Evolutionary conservation across 345 rosid species (phyloP), one percentile per base, ranked within the genome.

Genomic region (Sonneratia alba): DNA sequence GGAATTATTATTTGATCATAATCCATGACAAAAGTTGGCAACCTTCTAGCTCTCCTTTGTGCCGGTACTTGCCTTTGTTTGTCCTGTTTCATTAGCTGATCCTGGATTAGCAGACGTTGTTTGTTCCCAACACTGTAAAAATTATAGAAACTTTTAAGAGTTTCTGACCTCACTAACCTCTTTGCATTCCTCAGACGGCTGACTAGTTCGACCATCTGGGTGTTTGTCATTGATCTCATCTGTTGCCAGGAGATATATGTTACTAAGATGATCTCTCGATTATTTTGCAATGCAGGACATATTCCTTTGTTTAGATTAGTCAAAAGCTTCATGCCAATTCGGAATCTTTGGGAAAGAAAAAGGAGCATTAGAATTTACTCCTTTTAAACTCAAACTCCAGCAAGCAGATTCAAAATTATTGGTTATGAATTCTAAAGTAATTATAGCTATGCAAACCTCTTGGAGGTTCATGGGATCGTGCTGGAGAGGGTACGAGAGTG

Each of bases 1-100:
- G 97, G 80, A 70, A 91, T 82, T 22, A 87, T 79, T 70, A 85
- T 90, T 74, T 86, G 92, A 47, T 92, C 97, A 76, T 51, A 73
- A 81, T 94, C 99, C 88, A 90, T 83, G 45, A 42, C 38, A 70
- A 67, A 53, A 22, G 82, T 72, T 69, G 77, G 83, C 77, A 76
- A 49, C 61, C 73, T 85, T 85, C 81, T 87, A 49, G 78, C 70
- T 80, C 80, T 87, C 70, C 73, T 90, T 78, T 72, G 88, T 36
- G 64, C 27, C 70, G 79, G 85, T 43, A 64, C 81, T 79, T 73
- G 78, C 73, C 67, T 82, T 74, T 74, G 74, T 13, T 73, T 77
- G 66, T 78, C 91, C 89, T 88, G 91, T 67, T 79, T 77, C 81
- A 79, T 68, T 73, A 71, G 74, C 68, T 47, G 18, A 61, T 64